These are phyloP conservation scores for Colletotrichum phormii DNA, from an alignment of 2,329 filamentous ascomycete species.

Conservation along the genomic window DNA sequence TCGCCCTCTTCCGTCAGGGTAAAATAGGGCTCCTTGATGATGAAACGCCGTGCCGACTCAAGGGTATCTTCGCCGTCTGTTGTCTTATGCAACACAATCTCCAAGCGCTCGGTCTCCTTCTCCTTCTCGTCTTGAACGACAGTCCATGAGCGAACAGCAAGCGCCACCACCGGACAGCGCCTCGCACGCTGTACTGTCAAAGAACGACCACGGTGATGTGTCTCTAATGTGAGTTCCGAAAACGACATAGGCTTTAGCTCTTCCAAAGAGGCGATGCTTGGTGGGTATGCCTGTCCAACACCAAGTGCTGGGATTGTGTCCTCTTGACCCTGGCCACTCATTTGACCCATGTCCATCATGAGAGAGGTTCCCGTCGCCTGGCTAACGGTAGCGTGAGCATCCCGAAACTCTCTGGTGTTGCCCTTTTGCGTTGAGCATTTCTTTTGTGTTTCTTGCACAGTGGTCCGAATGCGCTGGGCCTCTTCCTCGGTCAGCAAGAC, in stretches of 20 bases:
- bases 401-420: conserved; percentile 13
- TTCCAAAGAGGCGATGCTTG: conserved; percentile 37
- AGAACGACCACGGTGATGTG: conserved; percentile 43
- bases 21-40: conserved; percentile 64
- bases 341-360: conserved; percentile 47
- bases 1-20: conserved; percentile 54
- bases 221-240: conserved; percentile 43
- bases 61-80: conserved; percentile 47
- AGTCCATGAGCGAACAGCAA: conserved; percentile 44
- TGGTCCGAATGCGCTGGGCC: conserved; percentile 43
- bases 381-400: conserved; percentile 28
- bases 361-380: conserved; percentile 40
- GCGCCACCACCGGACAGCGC: conserved; percentile 41
- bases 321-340: conserved; percentile 37
- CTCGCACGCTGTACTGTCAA: conserved; percentile 42
- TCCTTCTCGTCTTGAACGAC: conserved; percentile 44
- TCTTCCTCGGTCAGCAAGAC: conserved; percentile 48
- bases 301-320: conserved; percentile 44
- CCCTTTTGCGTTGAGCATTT: conserved; percentile 41
- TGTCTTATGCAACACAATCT: conserved; percentile 49
- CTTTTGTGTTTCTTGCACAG: conserved; percentile 38
- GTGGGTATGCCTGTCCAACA: conserved; percentile 43
- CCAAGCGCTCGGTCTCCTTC: conserved; percentile 44
- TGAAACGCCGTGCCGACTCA: conserved; percentile 47
- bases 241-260: conserved; percentile 43